Evolutionary conservation across 495 filamentous ascomycete genomes (phyloP).

Genomic region (Endocarpon pusillum): DNA sequence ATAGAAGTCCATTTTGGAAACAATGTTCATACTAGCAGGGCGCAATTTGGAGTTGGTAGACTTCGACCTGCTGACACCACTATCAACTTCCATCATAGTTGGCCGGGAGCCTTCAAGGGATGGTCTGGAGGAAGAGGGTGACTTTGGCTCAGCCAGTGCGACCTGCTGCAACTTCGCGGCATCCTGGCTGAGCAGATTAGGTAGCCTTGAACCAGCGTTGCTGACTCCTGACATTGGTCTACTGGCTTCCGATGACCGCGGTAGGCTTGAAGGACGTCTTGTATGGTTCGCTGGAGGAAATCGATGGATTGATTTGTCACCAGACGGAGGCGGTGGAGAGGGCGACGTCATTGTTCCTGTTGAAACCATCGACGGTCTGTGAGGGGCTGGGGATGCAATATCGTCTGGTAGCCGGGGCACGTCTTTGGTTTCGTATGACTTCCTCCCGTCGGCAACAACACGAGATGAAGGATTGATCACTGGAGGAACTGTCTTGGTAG

Average conservation of each 20-base stretch:
- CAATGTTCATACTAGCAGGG: slow-evolving; percentile 61
- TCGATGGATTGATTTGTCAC: slow-evolving; percentile 38
- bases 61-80: slow-evolving; percentile 39
- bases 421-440: not conserved
- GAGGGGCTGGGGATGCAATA: slow-evolving; percentile 41
- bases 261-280: slow-evolving; percentile 36
- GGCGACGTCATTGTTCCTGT: slow-evolving; percentile 84
- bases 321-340: slow-evolving; percentile 35
- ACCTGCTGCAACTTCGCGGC: no score
- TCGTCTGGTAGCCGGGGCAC: slow-evolving; percentile 13
- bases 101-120: slow-evolving; percentile 65
- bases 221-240: no score
- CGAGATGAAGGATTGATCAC: no score
- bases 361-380: slow-evolving; percentile 62
- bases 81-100: slow-evolving; percentile 38
- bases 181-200: no score
- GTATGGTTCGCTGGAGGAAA: slow-evolving; percentile 41
- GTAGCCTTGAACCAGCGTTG: no score
- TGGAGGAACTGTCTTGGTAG: slow-evolving; percentile 15
- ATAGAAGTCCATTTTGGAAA: slow-evolving; percentile 35
- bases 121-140: slow-evolving; percentile 57
- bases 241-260: slow-evolving; percentile 23
- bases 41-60: slow-evolving; percentile 46
- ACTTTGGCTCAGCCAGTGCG: slow-evolving; percentile 25
- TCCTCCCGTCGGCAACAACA: slow-evolving; percentile 7